phyloP scores from a whole-genome alignment of 306 rosid genomes.

The Vachellia collinsii region DNA sequence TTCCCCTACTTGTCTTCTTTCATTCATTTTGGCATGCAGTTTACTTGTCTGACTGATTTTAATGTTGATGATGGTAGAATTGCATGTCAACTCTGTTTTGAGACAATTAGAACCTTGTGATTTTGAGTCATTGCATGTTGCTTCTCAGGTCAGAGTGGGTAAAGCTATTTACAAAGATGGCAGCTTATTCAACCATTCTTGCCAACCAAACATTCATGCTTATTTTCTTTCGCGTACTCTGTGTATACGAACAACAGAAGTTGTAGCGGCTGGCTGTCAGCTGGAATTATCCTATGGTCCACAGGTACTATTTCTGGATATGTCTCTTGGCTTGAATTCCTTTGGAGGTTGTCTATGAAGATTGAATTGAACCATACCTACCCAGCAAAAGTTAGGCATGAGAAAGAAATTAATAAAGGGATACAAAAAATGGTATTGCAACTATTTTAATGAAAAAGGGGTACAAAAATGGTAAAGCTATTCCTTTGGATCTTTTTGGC shows the following conservation, averaged over 20 bases:
- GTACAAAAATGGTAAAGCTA: neutral
- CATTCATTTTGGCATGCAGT: slow-evolving; percentile 15
- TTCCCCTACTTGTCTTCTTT: slow-evolving; percentile 6
- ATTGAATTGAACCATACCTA: slow-evolving; percentile 10
- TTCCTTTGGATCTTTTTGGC: slow-evolving; percentile 28
- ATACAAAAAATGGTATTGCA: neutral
- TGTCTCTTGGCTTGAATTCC: slow-evolving; percentile 23
- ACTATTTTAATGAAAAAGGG: neutral
- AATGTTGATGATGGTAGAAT: slow-evolving; percentile 28
- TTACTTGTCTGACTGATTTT: slow-evolving; percentile 15
- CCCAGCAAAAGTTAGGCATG: slow-evolving; percentile 20
- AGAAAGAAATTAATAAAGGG: neutral
- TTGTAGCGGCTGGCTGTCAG: slow-evolving; percentile 58
- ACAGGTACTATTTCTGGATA: slow-evolving; percentile 61
- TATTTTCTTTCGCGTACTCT: slow-evolving; percentile 82
- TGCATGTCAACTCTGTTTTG: slow-evolving; percentile 18
- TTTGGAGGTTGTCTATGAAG: slow-evolving; percentile 15
- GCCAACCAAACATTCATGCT: slow-evolving; percentile 80
- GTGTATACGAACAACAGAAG: slow-evolving; percentile 64
- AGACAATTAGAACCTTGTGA: slow-evolving; percentile 27
- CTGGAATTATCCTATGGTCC: slow-evolving; percentile 93
- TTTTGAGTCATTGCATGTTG: slow-evolving; percentile 39
- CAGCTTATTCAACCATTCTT: slow-evolving; percentile 90
- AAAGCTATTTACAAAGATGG: slow-evolving; percentile 82
- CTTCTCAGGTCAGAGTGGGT: slow-evolving; percentile 75